Evolutionary conservation across 306 rosid species (phyloP), one percentile per base, ranked within the genome.

Genomic region (Malus sieversii): DNA sequence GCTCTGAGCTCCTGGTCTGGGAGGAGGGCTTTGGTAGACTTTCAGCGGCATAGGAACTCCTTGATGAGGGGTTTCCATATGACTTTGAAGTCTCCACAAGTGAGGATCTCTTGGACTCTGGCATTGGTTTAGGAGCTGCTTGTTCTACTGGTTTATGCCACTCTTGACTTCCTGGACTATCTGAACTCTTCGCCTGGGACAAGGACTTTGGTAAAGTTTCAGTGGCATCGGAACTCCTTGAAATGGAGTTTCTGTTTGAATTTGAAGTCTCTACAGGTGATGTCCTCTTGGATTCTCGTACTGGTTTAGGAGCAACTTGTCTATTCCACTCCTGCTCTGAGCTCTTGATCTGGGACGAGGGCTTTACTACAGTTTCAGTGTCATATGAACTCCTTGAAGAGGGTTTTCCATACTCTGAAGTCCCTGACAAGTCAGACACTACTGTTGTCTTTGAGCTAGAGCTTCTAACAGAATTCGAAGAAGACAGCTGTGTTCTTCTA

Each of bases 401-500:
- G 20, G 89, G 78, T 29, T 61, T 61, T 64, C 65, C 70, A 30
- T 8, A 73, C 4, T 72, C 44, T 23, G 67, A 25, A 79, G 73
- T n/a, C 53, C 52, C 66, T 40, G 88, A 64, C 72, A 70, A 35
- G 51, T 62, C 75, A 12, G 92, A 51, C 18, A 30, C 62, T 76
- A 14, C 74, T 20, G 80, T 29, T 64, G 77, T 71, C 66, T 74
- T 84, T 18, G 80, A 51, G 76, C 72, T 69, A 52, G 77, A 70
- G 77, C 77, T 78, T 71, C 73, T 64, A 59, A 78, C 86, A 46
- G 85, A 70, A 72, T 73, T 85, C 65, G 82, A 14, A 77, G 96
- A 57, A 79, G 88, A 63, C 14, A 80, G 74, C 32, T 80, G 83
- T 42, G 92, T 89, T 78, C 99, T 91, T 77, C 86, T 80, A 66